Percentiles rank a stretch among this genome's conserved stretches.
Conservation (phyloP, 108 stramenopile genomes). For the Pseudonitzschia multiseries region DNA sequence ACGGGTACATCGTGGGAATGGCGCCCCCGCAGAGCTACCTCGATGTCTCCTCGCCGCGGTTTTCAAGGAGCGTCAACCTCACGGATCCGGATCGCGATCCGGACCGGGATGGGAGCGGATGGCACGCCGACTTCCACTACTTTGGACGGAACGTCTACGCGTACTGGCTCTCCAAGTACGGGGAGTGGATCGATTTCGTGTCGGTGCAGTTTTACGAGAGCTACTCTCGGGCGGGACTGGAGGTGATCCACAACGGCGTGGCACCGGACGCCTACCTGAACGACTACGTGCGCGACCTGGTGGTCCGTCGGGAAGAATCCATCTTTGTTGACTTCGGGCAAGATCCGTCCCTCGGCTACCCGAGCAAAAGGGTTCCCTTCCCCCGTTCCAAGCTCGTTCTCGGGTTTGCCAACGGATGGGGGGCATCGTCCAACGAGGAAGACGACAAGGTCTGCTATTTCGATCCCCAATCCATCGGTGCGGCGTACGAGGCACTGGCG, state of each 20-base stretch:
- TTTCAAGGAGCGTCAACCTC: slow-evolving; percentile 47
- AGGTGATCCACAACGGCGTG: slow-evolving; percentile 23
- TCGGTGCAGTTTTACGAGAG: slow-evolving; percentile 86
- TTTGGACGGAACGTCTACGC: slow-evolving; percentile 79
- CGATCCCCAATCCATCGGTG: slow-evolving; percentile 23
- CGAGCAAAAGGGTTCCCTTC: slow-evolving; percentile 19
- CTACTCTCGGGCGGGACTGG: slow-evolving; percentile 67
- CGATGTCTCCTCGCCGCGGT: slow-evolving; percentile 37
- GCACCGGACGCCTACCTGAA: slow-evolving; percentile 37
- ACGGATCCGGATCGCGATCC: slow-evolving; percentile 37
- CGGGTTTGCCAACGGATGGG: slow-evolving; percentile 64
- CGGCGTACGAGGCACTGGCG: slow-evolving; percentile 36
- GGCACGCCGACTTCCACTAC: slow-evolving; percentile 63
- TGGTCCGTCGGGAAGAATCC: neutral
- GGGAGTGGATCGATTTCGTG: slow-evolving; percentile 71
- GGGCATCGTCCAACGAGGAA: slow-evolving; percentile 11
- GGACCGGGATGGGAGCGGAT: slow-evolving; percentile 14
- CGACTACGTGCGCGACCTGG: slow-evolving; percentile 22
- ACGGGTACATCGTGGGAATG: slow-evolving; percentile 74
- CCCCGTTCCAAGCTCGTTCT: slow-evolving; percentile 62
- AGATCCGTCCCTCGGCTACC: slow-evolving; percentile 32
- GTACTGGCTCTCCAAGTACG: slow-evolving; percentile 68
- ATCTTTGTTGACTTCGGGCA: slow-evolving; percentile 37
- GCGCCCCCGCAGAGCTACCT: slow-evolving; percentile 86
- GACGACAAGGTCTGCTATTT: slow-evolving; percentile 40